Evolutionary conservation across 78 protist species (phyloP), one percentile per base, ranked within the genome.

Genomic region (Speleostelium caveatum): DNA sequence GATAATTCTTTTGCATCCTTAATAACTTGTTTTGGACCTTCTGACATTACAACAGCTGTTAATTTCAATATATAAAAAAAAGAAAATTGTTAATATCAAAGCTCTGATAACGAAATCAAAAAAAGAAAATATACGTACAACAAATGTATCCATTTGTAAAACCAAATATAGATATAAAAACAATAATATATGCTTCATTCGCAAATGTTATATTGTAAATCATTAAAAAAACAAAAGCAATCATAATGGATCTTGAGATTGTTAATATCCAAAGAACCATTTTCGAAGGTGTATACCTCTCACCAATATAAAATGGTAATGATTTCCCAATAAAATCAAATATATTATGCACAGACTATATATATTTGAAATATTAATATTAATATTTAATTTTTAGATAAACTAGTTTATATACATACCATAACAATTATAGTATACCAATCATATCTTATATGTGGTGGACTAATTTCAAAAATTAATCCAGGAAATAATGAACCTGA

Each of bases 311-410:
- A 17, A 39, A 24, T 4, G 72, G 61, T 0, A 56, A 19, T 5
- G 56, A n/a, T 59, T 83, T 83, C 10, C 90, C 90, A 42, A 83
- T 42, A 38, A 62, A 69, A 69, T 83, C 90, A 55, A 63, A 56
- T 1, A 69, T 21, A 42, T 83, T 83, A 42, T 83, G 41, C 1
- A 39, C 38, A 5, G 79, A n/a, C n/a, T n/a, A n/a, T n/a, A n/a
- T n/a, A n/a, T n/a, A n/a, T n/a, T n/a, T n/a, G n/a, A n/a, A n/a
- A n/a, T n/a, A n/a, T n/a, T n/a, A n/a, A n/a, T n/a, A n/a, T n/a
- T n/a, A n/a, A n/a, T n/a, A n/a, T n/a, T n/a, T n/a, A n/a, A n/a
- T n/a, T n/a, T n/a, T n/a, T n/a, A n/a, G n/a, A n/a, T n/a, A n/a
- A n/a, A n/a, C n/a, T n/a, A n/a, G n/a, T n/a, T n/a, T n/a, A n/a